A percentile compares a stretch with the other conserved stretches of the same genome.
phyloP scores from a whole-genome alignment of 495 filamentous ascomycete genomes.

The Annulohypoxylon stygium region DNA sequence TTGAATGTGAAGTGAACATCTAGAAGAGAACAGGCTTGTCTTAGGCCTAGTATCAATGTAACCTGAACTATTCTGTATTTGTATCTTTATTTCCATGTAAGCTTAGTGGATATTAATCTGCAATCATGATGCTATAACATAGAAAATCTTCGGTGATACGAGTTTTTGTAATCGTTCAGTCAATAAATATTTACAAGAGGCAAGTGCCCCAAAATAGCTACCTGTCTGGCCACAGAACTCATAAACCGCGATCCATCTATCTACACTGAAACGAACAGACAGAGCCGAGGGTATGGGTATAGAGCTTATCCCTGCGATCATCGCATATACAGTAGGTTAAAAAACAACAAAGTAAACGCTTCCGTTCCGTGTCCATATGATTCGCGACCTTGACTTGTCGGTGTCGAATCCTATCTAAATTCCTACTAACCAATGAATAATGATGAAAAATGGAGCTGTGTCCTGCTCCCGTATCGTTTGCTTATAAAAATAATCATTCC shows the following conservation, averaged over 20 bases:
- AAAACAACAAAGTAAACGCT: conserved; percentile 19
- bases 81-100: too few species aligned
- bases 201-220: conserved; percentile 11
- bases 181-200: conserved; percentile 14
- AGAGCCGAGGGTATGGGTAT: conserved; percentile 37
- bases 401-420: conserved; percentile 8
- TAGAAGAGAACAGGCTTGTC: too few species aligned
- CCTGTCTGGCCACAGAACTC: conserved; percentile 1
- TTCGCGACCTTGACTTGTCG: conserved; percentile 6
- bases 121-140: background rate
- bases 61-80: too few species aligned
- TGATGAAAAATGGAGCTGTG: background rate
- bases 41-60: too few species aligned
- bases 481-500: background rate
- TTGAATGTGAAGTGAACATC: too few species aligned
- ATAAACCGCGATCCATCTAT: conserved; percentile 7
- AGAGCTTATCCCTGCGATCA: conserved; percentile 24
- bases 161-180: conserved; percentile 2
- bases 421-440: conserved; percentile 9
- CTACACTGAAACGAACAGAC: conserved; percentile 19
- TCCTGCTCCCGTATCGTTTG: background rate
- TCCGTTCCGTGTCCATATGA: background rate
- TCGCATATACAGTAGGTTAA: conserved; percentile 15
- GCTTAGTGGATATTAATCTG: background rate
- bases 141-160: background rate